Evolutionary conservation across 2,329 filamentous ascomycete species (phyloP).

Genomic region (Epichloe gansuensis): DNA sequence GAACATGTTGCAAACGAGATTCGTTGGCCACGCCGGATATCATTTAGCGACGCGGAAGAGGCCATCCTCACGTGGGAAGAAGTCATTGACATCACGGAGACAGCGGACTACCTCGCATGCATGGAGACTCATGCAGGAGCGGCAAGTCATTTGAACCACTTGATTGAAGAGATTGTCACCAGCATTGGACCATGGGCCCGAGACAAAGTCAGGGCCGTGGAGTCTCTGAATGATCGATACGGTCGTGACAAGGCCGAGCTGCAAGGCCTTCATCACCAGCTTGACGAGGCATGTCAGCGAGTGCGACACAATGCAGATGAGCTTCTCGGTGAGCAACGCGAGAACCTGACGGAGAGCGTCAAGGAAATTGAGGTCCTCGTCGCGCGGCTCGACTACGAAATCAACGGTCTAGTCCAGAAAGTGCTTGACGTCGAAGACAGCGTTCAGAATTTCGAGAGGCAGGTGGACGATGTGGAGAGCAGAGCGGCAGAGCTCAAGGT

Average conservation of each 20-base stretch:
- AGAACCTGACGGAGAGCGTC: slow-evolving; percentile 54
- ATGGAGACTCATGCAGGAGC: slow-evolving; percentile 33
- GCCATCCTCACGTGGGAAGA: slow-evolving; percentile 57
- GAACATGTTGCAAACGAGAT: slow-evolving; percentile 35
- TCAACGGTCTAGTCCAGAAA: slow-evolving; percentile 64
- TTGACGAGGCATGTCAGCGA: slow-evolving; percentile 55
- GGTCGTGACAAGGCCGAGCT: slow-evolving; percentile 52
- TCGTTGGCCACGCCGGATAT: slow-evolving; percentile 59
- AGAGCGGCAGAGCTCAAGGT: slow-evolving; percentile 49
- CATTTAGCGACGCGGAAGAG: slow-evolving; percentile 63
- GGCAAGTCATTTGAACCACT: slow-evolving; percentile 40
- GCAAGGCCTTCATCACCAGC: slow-evolving; percentile 53
- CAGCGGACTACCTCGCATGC: slow-evolving; percentile 13
- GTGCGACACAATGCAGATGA: slow-evolving; percentile 56
- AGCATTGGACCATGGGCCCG: slow-evolving; percentile 49
- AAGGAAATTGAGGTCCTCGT: slow-evolving; percentile 70
- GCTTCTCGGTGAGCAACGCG: slow-evolving; percentile 55
- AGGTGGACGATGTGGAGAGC: slow-evolving; percentile 59
- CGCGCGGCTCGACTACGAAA: slow-evolving; percentile 85
- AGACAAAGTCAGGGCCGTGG: slow-evolving; percentile 41
- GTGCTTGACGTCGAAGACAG: slow-evolving; percentile 81
- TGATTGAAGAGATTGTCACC: slow-evolving; percentile 37
- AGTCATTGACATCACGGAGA: slow-evolving; percentile 29
- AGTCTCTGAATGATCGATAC: slow-evolving; percentile 47
- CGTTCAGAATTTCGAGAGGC: slow-evolving; percentile 63